Evolutionary conservation across 768 basidiomycete genomes (phyloP), one percentile per base, ranked within the genome.

Genomic region (Suillus subaureus): DNA sequence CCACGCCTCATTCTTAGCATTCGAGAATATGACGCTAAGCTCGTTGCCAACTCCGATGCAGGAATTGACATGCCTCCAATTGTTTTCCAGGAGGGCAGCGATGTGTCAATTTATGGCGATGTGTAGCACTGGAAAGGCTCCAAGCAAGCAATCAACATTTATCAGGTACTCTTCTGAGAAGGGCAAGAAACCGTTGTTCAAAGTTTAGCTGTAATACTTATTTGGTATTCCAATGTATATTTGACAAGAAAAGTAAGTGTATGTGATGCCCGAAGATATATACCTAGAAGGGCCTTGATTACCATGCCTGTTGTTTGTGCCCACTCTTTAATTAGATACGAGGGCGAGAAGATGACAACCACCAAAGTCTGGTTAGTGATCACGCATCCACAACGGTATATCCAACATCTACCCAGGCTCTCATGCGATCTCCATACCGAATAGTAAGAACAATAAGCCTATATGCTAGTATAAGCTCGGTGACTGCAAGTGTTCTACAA

Each of bases 321-420:
- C 11, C 13, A 6, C 49, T 51, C 15, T 23, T 13, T 2, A 51
- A 26, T 51, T 26, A 2, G 23, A 51, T 51, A 13, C 7, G 6
- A 51, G 49, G 49, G 23, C 23, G 4, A n/a, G 21, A 37, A 21
- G 45, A n/a, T 23, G 21, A 56, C 1, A 4, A 8, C 21, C 33
- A 23, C 15, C 26, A 15, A 57, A 26, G 33, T n/a, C n/a, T 26
- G 15, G 7, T 57, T 7, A 9, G 15, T 57, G 11, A 35, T n/a
- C n/a, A 21, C 12, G 21, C 2, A 45, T 45, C 13, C 23, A 49
- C 12, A 26, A 15, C 23, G 4, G 51, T 52, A 31, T 63, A 68
- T 81, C 82, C 85, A 13, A 87, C 74, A 66, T 87, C 83, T 9
- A 83, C 73, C 79, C 81, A 84, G 1, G 79, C 80, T 61, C 87